phyloP scores from a whole-genome alignment of 257 asterid species.

The Oldenlandia corymbosa region DNA sequence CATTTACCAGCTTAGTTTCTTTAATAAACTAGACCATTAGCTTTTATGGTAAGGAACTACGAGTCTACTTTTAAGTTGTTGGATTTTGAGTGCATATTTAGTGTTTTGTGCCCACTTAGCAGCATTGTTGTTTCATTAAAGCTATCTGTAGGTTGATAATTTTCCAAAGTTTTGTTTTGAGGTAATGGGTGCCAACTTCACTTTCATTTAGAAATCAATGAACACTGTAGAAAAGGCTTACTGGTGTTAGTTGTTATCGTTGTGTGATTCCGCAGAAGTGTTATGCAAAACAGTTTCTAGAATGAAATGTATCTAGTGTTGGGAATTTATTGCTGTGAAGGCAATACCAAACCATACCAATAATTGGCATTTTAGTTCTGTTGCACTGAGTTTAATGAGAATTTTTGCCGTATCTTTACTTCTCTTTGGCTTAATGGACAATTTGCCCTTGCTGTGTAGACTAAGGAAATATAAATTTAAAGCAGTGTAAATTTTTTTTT shows the following conservation, averaged over 20 bases:
- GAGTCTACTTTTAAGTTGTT: neutral
- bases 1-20: neutral
- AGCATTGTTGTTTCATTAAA: neutral
- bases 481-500: neutral
- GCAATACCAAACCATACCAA: neutral
- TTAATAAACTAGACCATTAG: too few relatives aligned
- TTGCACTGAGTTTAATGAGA: neutral
- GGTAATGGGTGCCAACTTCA: neutral
- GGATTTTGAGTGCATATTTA: neutral
- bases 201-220: neutral
- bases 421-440: neutral
- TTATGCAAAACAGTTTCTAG: too few relatives aligned
- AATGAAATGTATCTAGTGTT: neutral
- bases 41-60: too few relatives aligned
- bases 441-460: neutral
- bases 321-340: neutral
- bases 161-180: too few relatives aligned
- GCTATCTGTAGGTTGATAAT: neutral
- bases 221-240: neutral
- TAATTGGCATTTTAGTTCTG: neutral
- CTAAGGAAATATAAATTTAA: neutral
- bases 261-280: neutral
- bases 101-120: neutral
- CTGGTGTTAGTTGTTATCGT: neutral
- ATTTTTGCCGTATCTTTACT: too few relatives aligned